Base-by-base conservation (phyloP, 1,284 basidiomycete genomes). In the Pyrrhoderma lamaoense region DNA sequence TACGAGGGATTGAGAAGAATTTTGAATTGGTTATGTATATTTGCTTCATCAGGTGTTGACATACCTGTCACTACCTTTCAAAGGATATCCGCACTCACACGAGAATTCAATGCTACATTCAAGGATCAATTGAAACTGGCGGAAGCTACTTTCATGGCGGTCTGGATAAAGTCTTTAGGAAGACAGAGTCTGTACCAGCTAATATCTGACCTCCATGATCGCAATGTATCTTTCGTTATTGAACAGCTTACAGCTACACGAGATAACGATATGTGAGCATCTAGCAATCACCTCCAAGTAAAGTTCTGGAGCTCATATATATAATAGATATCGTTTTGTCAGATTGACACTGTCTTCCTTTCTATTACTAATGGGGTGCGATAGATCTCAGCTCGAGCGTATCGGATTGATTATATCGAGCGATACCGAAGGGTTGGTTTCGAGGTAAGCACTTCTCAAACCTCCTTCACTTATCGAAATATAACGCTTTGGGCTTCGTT, bases 11-110 rank as follows among this genome's bases (percentile, higher is more conserved):
- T 83, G 36, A 64, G 67, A 16, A 71, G 70, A 25, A 75, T 75
- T 31, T 66, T 87, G 37, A 68, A 71, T 45, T 89, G 85, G 82
- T 70, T 90, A 27, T 73, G 75, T 27, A 67, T 84, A 19, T 71
- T 89, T 57, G 72, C 84, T 9, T 70, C 72, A 45, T 87, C 86
- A 2, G 85, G 82, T 0, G 76, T 88, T 13, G 79, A 84, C 25
- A 71, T 90, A 14, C 78, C 86, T 0, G 63, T 71, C 3, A 48
- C 65, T 2, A 73, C 72, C 1, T 79, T 80, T 58, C 64, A 66
- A 36, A 71, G 72, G 37, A 74, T 80, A 35, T 68, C 71, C 3
- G 57, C 63, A 9, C 61, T 77, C 13, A 67, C 74, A 3, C 61
- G 61, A n/a, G 60, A 68, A 21, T 70, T 68, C 49, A 59, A 68